Evolutionary conservation across 1,139 yeast species (phyloP).

Genomic region (Saccharomyces pastorianus): DNA sequence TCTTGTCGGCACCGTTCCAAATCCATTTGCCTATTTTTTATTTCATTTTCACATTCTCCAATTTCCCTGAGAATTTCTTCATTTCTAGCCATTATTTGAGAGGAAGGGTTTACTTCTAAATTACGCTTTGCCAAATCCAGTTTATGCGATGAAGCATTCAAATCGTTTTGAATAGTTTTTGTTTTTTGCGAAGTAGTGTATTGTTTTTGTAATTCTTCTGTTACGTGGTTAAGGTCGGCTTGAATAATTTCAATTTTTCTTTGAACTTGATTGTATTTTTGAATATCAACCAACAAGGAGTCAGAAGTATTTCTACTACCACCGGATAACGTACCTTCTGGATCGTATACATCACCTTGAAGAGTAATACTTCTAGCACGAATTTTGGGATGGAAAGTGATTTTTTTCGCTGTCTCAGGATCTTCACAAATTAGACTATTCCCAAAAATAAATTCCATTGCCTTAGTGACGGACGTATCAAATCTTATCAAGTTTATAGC

Average conservation of each 20-base stretch:
- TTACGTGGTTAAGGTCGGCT: slow-evolving; percentile 38
- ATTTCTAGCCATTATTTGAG: slow-evolving; percentile 42
- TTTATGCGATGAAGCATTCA: slow-evolving; percentile 62
- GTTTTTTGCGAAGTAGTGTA: slow-evolving; percentile 45
- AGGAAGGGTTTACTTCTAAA: slow-evolving; percentile 51
- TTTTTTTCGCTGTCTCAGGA: slow-evolving; percentile 77
- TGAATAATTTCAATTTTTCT: slow-evolving; percentile 38
- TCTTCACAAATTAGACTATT: slow-evolving; percentile 79
- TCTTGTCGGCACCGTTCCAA: slow-evolving; percentile 32
- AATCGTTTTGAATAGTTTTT: slow-evolving; percentile 52
- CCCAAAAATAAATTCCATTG: slow-evolving; percentile 92
- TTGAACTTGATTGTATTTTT: slow-evolving; percentile 52
- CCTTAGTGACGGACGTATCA: slow-evolving; percentile 60
- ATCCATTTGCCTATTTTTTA: slow-evolving; percentile 11
- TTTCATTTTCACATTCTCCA: slow-evolving; percentile 31
- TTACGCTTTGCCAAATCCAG: slow-evolving; percentile 53
- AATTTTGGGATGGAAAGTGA: slow-evolving; percentile 82
- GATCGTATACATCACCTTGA: slow-evolving; percentile 93
- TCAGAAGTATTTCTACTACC: slow-evolving; percentile 66
- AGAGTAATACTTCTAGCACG: slow-evolving; percentile 81
- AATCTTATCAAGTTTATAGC: slow-evolving; percentile 76
- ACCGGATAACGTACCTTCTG: slow-evolving; percentile 92
- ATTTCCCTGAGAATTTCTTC: slow-evolving; percentile 46
- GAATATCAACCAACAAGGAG: slow-evolving; percentile 58
- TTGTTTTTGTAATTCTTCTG: slow-evolving; percentile 39